A percentile compares a stretch with the other conserved stretches of the same genome.
Evolutionary conservation across 1,284 basidiomycete species (phyloP).

Genomic region (Agroathelia rolfsii): DNA sequence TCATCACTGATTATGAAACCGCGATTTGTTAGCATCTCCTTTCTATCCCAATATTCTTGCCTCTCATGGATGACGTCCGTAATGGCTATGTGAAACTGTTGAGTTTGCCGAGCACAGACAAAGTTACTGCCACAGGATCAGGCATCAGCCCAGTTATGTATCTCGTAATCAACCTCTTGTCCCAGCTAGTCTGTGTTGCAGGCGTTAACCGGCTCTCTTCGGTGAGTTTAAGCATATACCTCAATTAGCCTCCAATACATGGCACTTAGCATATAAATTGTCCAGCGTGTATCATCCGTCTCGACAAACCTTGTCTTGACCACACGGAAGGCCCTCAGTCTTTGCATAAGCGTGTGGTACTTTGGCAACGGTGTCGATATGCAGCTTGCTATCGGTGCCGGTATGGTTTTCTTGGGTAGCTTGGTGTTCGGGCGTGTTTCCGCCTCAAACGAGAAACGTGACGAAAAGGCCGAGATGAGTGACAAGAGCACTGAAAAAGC

Average conservation of each 20-base stretch:
- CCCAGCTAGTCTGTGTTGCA: constrained; percentile 80
- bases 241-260: constrained; percentile 6
- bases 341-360: constrained; percentile 70
- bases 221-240: constrained; percentile 29
- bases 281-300: constrained; percentile 59
- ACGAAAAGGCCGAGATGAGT: no score
- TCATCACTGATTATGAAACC: constrained; percentile 2
- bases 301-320: constrained; percentile 67
- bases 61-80: constrained; percentile 48
- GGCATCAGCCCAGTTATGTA: constrained; percentile 33
- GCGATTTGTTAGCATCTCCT: constrained; percentile 50
- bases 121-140: constrained; percentile 16
- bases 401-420: constrained; percentile 59
- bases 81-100: constrained; percentile 41
- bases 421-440: constrained; percentile 37
- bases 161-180: constrained; percentile 61
- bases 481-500: no score
- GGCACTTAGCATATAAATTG: constrained; percentile 5
- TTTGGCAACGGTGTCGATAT: constrained; percentile 60
- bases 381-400: constrained; percentile 48
- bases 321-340: constrained; percentile 57
- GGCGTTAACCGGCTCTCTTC: constrained; percentile 80
- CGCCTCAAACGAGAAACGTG: no score
- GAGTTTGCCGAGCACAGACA: constrained; percentile 7
- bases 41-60: constrained; percentile 67